A percentile compares a stretch with the other conserved stretches of the same genome.
Evolutionary conservation across 495 filamentous ascomycete species (phyloP).

Genomic region (Friedmanniomyces simplex): DNA sequence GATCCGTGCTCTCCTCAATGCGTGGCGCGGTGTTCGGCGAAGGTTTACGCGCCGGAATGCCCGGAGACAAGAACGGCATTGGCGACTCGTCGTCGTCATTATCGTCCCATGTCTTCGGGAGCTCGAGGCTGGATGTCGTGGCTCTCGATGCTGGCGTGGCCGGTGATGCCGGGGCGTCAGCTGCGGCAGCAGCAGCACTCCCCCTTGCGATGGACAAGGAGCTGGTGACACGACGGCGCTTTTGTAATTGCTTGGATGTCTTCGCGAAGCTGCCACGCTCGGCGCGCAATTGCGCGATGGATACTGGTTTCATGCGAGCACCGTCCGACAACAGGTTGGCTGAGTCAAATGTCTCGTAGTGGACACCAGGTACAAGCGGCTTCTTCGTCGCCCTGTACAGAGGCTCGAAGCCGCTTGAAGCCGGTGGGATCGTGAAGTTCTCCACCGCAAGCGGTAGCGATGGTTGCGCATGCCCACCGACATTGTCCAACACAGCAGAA

Average conservation of each 20-base stretch:
- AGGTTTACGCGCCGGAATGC: slow-evolving; percentile 7
- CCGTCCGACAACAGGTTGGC: no score
- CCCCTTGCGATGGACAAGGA: background rate
- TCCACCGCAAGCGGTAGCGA: background rate
- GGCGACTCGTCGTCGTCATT: background rate
- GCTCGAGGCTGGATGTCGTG: slow-evolving; percentile 13
- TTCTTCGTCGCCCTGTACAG: no score
- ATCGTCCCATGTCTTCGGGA: slow-evolving; percentile 2
- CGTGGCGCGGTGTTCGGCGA: slow-evolving; percentile 1
- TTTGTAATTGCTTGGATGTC: slow-evolving; percentile 10
- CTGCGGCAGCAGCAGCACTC: background rate
- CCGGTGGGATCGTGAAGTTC: background rate
- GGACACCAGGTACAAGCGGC: no score
- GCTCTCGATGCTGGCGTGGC: background rate
- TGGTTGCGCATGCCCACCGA: slow-evolving; percentile 1
- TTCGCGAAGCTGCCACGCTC: background rate
- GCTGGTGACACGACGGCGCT: background rate
- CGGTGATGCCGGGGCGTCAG: background rate
- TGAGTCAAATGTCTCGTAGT: no score
- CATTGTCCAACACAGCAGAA: background rate
- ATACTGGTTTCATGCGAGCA: background rate
- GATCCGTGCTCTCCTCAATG: slow-evolving; percentile 1
- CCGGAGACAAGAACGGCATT: slow-evolving; percentile 18
- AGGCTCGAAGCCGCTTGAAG: background rate
- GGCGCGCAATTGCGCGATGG: background rate